Conservation (phyloP, 2,329 filamentous ascomycete genomes). For the Amesomyces nigricolor region DNA sequence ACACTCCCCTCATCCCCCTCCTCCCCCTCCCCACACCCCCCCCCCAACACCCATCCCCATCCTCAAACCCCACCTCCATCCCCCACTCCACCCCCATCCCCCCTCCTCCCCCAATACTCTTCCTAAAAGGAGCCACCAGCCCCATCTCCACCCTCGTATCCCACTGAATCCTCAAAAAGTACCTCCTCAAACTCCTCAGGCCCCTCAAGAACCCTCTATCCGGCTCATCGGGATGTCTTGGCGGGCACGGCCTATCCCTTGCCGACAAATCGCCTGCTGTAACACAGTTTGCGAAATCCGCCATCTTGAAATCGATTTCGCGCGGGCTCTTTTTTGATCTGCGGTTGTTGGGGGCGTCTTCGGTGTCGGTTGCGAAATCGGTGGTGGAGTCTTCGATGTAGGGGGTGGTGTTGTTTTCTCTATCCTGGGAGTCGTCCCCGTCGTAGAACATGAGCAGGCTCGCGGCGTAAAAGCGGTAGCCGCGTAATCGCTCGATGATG, state of each 20-base stretch:
- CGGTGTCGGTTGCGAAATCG: slow-evolving; percentile 53
- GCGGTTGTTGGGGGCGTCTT: slow-evolving; percentile 35
- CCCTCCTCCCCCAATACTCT: neutral
- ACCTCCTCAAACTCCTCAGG: slow-evolving; percentile 68
- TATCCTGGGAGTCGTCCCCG: too few species aligned
- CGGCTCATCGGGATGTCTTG: slow-evolving; percentile 70
- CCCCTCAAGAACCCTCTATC: slow-evolving; percentile 88
- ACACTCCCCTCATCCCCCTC: slow-evolving; percentile 27
- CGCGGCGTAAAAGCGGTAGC: slow-evolving; percentile 92
- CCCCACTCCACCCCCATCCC: slow-evolving; percentile 14
- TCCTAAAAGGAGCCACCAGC: slow-evolving; percentile 28
- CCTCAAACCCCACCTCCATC: slow-evolving; percentile 4
- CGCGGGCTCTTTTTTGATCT: slow-evolving; percentile 45
- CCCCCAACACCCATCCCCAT: slow-evolving; percentile 24
- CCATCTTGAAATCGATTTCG: slow-evolving; percentile 89
- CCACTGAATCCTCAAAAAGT: slow-evolving; percentile 81
- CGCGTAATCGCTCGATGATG: slow-evolving; percentile 71
- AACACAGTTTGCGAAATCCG: slow-evolving; percentile 96
- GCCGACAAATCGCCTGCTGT: slow-evolving; percentile 67
- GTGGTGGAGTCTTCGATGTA: slow-evolving; percentile 54
- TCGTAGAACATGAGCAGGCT: slow-evolving; percentile 96
- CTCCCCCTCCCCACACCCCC: slow-evolving; percentile 20
- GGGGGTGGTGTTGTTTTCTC: slow-evolving; percentile 32
- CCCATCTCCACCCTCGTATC: slow-evolving; percentile 59
- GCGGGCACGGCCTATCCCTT: slow-evolving; percentile 64